Evolutionary conservation across 2,329 filamentous ascomycete species (phyloP).

Genomic region (Metarhizium anisopliae): DNA sequence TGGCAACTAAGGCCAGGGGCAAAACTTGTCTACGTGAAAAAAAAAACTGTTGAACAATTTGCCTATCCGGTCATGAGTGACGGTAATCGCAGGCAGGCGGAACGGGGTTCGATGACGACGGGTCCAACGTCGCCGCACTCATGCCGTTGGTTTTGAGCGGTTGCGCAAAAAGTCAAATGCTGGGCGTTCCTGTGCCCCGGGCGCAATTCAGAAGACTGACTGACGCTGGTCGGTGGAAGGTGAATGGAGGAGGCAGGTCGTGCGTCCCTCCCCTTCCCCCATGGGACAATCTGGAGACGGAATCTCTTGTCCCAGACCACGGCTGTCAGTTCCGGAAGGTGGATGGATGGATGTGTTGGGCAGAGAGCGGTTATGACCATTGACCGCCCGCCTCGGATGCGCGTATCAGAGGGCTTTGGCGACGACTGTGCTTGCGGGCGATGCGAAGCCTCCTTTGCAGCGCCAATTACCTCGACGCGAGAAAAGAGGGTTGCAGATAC

Average conservation of each 20-base stretch:
- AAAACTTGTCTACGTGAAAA: too few relatives aligned
- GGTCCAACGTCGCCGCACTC: not conserved
- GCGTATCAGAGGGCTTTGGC: too few relatives aligned
- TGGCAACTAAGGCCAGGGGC: too few relatives aligned
- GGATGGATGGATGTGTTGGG: too few relatives aligned
- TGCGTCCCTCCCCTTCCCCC: not conserved
- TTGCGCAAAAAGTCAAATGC: not conserved
- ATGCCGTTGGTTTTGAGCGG: not conserved
- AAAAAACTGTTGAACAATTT: not conserved
- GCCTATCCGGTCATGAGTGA: not conserved
- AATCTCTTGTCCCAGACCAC: conserved; percentile 13
- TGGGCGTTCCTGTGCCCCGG: not conserved
- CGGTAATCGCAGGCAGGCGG: not conserved
- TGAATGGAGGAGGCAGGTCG: not conserved
- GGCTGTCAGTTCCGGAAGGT: not conserved
- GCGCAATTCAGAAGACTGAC: not conserved
- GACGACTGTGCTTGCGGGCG: not conserved
- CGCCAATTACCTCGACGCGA: not conserved
- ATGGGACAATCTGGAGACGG: not conserved
- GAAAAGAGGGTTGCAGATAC: not conserved
- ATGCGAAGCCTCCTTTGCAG: not conserved
- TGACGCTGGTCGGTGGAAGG: not conserved
- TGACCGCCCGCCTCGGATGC: too few relatives aligned
- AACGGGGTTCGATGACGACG: not conserved
- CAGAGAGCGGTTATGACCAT: too few relatives aligned